Conservation (phyloP, 768 basidiomycete genomes). For the Hortiboletus campestris region DNA sequence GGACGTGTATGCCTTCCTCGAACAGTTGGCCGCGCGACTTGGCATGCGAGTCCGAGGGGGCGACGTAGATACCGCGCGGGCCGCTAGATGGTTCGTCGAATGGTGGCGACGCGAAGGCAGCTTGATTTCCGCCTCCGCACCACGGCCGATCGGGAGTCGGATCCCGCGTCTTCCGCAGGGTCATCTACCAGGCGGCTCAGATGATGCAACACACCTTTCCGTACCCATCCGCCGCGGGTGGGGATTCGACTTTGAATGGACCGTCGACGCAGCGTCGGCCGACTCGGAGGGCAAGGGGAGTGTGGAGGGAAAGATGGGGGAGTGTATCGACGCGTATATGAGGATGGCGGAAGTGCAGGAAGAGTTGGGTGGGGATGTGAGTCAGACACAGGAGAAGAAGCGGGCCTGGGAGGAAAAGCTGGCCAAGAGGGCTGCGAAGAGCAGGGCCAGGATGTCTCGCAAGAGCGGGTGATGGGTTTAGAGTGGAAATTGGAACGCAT, state of each 20-base stretch:
- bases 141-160: slow-evolving; percentile 17
- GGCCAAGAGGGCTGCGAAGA: slow-evolving; percentile 37
- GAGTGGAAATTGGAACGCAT: neutral
- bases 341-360: slow-evolving; percentile 46
- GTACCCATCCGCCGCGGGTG: slow-evolving; percentile 55
- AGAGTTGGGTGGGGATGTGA: slow-evolving; percentile 53
- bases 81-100: slow-evolving; percentile 76
- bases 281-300: slow-evolving; percentile 15
- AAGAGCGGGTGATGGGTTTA: slow-evolving; percentile 14
- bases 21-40: slow-evolving; percentile 66
- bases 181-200: neutral
- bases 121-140: slow-evolving; percentile 47
- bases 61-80: slow-evolving; percentile 63
- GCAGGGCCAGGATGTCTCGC: slow-evolving; percentile 27
- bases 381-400: slow-evolving; percentile 73
- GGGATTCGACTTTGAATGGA: slow-evolving; percentile 87
- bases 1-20: slow-evolving; percentile 66
- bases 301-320: slow-evolving; percentile 69
- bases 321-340: slow-evolving; percentile 59
- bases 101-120: slow-evolving; percentile 86
- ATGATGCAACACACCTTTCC: neutral
- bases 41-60: slow-evolving; percentile 84
- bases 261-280: slow-evolving; percentile 17
- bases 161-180: neutral
- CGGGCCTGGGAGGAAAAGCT: slow-evolving; percentile 40